phyloP scores from a whole-genome alignment of 495 filamentous ascomycete genomes.

The Cudoniella acicularis region DNA sequence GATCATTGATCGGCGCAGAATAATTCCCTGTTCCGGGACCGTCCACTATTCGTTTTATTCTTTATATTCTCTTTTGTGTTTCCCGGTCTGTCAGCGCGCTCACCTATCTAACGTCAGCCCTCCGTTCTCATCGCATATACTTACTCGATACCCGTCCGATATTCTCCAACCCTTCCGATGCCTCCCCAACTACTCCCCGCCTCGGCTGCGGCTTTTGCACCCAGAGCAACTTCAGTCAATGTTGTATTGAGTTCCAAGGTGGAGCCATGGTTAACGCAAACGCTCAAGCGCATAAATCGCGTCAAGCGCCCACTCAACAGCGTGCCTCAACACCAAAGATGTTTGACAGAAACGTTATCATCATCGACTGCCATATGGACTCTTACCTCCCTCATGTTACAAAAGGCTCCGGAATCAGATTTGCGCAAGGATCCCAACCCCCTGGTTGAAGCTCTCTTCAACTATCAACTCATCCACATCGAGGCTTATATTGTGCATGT shows the following conservation, averaged over 20 bases:
- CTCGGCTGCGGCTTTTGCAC: conserved; percentile 94
- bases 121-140: conserved; percentile 20
- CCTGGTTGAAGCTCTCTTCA: conserved; percentile 85
- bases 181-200: conserved; percentile 88
- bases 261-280: conserved; percentile 95
- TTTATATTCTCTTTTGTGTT: conserved; percentile 27
- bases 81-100: conserved; percentile 18
- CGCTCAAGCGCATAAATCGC: conserved; percentile 94
- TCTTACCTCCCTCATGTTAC: conserved; percentile 87
- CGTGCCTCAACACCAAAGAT: conserved; percentile 92
- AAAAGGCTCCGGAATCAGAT: conserved; percentile 86
- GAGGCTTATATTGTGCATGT: conserved; percentile 99
- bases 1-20: conserved; percentile 46
- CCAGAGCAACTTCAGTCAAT: conserved; percentile 84
- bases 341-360: conserved; percentile 93
- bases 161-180: conserved; percentile 51
- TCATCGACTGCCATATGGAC: conserved; percentile 93
- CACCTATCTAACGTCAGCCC: conserved; percentile 24
- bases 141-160: conserved; percentile 18
- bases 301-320: conserved; percentile 98
- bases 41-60: conserved; percentile 47
- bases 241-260: conserved; percentile 92
- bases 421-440: conserved; percentile 82
- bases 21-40: conserved; percentile 58
- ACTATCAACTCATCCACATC: conserved; percentile 90